Evolutionary conservation across 768 basidiomycete species (phyloP).

Genomic region (Tubosaeta sp.): DNA sequence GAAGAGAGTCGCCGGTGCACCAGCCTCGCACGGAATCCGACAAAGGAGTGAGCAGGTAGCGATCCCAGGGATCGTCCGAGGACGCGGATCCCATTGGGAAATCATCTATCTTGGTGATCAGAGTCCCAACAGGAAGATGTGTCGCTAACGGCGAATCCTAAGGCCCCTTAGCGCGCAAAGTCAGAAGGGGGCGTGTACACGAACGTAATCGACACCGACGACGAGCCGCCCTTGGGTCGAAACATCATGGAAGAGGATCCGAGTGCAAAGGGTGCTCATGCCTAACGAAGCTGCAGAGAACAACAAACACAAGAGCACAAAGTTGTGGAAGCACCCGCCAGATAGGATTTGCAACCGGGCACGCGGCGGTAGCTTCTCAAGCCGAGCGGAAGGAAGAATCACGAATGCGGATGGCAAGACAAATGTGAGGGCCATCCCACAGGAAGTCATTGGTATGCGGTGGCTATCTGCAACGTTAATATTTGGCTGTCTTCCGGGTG

Average conservation of each 20-base stretch:
- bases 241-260: conserved; percentile 49
- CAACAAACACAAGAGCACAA: conserved; percentile 53
- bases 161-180: conserved; percentile 5
- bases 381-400: conserved; percentile 43
- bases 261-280: conserved; percentile 24
- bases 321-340: conserved; percentile 78
- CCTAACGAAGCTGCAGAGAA: conserved; percentile 33
- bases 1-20: conserved; percentile 47
- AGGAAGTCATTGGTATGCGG: conserved; percentile 53
- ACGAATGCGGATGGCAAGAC: conserved; percentile 76
- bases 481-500: neutral
- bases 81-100: conserved; percentile 33
- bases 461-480: conserved; percentile 44
- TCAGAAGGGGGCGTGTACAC: conserved; percentile 19
- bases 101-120: conserved; percentile 70
- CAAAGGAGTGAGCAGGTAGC: conserved; percentile 35
- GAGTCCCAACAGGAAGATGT: conserved; percentile 51
- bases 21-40: conserved; percentile 43
- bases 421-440: conserved; percentile 58
- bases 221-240: conserved; percentile 52
- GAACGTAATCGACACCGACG: conserved; percentile 47
- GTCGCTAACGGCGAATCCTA: conserved; percentile 60
- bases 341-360: conserved; percentile 59
- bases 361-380: conserved; percentile 36
- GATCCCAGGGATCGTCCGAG: conserved; percentile 41